Percentiles rank a stretch among this genome's conserved stretches.
Evolutionary conservation across 306 rosid species (phyloP).

Genomic region (Hippophae rhamnoides): DNA sequence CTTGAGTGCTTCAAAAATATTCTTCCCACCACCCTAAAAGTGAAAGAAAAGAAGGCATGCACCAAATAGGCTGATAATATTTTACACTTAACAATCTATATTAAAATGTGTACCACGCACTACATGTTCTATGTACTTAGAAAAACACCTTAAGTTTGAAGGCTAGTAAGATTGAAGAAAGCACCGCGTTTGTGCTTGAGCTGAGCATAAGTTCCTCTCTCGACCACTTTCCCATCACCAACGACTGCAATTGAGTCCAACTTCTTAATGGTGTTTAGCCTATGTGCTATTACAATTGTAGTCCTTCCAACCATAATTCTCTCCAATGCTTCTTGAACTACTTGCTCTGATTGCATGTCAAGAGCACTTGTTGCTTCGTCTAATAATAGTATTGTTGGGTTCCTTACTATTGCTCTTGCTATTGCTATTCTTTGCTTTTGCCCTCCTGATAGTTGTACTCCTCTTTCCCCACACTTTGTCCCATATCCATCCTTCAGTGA

Average conservation of each 20-base stretch:
- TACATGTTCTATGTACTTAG: background rate
- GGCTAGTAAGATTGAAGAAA: conserved; percentile 65
- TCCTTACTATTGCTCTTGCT: conserved; percentile 84
- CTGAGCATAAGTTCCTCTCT: conserved; percentile 73
- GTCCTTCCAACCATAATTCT: conserved; percentile 79
- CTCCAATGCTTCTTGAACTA: conserved; percentile 87
- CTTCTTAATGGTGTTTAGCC: conserved; percentile 77
- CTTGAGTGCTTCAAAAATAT: no score
- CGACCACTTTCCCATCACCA: conserved; percentile 69
- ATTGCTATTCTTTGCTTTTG: conserved; percentile 91
- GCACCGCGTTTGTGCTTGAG: conserved; percentile 70
- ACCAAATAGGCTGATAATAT: no score
- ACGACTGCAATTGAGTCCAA: conserved; percentile 74
- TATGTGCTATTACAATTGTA: conserved; percentile 83
- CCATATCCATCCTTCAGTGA: conserved; percentile 77
- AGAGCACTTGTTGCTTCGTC: conserved; percentile 96
- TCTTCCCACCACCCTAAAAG: no score
- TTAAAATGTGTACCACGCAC: no score
- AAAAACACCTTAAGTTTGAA: conserved; percentile 30
- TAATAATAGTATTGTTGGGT: conserved; percentile 57
- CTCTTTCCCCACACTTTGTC: conserved; percentile 94
- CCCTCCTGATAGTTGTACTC: conserved; percentile 92
- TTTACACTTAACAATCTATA: no score
- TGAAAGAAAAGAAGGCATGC: no score
- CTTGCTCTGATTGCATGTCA: conserved; percentile 80